These are phyloP conservation scores for Hansenula anomala DNA, from an alignment of 1,139 yeast species.

Conservation along the genomic window DNA sequence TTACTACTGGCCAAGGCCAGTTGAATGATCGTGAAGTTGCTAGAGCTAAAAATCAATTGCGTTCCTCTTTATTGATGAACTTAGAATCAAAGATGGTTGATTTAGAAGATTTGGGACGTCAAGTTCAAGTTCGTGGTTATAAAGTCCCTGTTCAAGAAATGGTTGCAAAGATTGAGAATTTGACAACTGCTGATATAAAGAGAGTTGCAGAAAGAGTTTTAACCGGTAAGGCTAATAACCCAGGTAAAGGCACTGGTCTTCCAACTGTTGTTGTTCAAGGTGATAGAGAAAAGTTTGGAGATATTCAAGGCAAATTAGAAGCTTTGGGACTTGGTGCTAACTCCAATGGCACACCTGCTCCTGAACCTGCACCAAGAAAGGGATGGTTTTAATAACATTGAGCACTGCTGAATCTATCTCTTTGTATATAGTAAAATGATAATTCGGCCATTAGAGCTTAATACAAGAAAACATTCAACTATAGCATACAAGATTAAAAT, in stretches of 20 bases:
- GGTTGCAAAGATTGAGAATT: conserved; percentile 68
- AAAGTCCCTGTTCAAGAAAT: conserved; percentile 79
- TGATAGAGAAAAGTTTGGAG: conserved; percentile 79
- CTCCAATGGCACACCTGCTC: conserved; percentile 1
- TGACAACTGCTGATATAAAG: conserved; percentile 64
- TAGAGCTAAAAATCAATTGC: conserved; percentile 89
- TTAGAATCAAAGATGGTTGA: conserved; percentile 88
- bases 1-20: conserved; percentile 43
- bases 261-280: conserved; percentile 92
- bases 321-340: conserved; percentile 68
- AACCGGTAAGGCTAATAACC: conserved; percentile 54
- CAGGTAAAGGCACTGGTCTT: conserved; percentile 49
- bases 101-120: conserved; percentile 93
- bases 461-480: too few species aligned
- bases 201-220: conserved; percentile 73
- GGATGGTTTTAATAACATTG: conserved; percentile 17
- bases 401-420: too few species aligned
- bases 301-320: conserved; percentile 60
- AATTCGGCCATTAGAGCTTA: too few species aligned
- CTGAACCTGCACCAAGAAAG: conserved; percentile 8
- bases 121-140: conserved; percentile 78
- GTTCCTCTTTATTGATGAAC: conserved; percentile 88
- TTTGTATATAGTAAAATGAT: background rate
- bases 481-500: too few species aligned
- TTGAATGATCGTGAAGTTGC: conserved; percentile 70